Percentiles rank a stretch among this genome's conserved stretches.
These are phyloP conservation scores for Secale cereale DNA, from an alignment of 176 grass and related monocot species.

Conservation along the genomic window DNA sequence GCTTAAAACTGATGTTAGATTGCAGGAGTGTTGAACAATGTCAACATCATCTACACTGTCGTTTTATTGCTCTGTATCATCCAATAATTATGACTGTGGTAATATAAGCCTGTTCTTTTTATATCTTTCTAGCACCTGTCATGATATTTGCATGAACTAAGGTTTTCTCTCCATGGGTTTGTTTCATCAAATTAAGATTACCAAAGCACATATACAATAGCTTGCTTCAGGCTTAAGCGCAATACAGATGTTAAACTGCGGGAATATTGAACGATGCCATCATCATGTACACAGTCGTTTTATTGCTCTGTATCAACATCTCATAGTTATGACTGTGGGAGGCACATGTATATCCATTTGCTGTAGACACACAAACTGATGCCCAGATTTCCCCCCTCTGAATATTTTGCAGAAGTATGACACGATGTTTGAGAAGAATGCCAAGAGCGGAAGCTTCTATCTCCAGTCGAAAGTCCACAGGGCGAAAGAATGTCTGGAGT, in stretches of 20 bases:
- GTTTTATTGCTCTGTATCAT: not conserved
- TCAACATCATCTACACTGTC: not conserved
- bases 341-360: not conserved
- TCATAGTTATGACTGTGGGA: not conserved
- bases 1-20: not conserved
- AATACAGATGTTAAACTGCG: not conserved
- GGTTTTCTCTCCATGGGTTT: too few relatives aligned
- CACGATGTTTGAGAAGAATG: constrained; percentile 77
- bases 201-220: too few relatives aligned
- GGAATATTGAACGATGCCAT: constrained; percentile 48
- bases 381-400: not conserved
- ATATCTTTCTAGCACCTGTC: too few relatives aligned
- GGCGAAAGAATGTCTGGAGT: constrained; percentile 83
- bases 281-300: not conserved
- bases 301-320: not conserved
- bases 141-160: too few relatives aligned
- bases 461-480: constrained; percentile 91
- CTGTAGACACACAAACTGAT: not conserved
- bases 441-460: constrained; percentile 86
- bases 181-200: too few relatives aligned
- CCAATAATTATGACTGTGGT: not conserved
- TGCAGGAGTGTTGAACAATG: constrained; percentile 45
- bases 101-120: too few relatives aligned
- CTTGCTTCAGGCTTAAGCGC: not conserved
- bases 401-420: constrained; percentile 72